These are phyloP conservation scores for Citrus reticulata DNA, from an alignment of 345 rosid genomes.

Conservation along the genomic window DNA sequence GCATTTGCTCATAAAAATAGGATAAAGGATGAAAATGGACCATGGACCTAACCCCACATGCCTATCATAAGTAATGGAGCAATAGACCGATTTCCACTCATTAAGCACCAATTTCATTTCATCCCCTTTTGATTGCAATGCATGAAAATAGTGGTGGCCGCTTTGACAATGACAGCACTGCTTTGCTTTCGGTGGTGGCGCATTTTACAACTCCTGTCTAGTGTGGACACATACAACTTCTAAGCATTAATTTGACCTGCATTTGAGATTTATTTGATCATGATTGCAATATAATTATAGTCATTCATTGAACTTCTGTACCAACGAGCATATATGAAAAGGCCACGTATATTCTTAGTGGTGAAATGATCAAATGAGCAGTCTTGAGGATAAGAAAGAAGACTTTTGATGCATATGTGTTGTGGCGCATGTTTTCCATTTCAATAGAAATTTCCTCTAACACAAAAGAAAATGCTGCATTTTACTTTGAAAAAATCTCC, in stretches of 20 bases:
- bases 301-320: neutral
- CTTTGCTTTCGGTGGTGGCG: constrained; percentile 32
- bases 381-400: neutral
- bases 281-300: neutral
- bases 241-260: constrained; percentile 5
- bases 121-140: neutral
- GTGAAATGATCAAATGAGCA: neutral
- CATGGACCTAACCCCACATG: neutral
- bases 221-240: neutral
- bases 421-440: neutral
- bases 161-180: constrained; percentile 1
- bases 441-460: neutral
- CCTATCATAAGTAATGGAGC: neutral
- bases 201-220: neutral
- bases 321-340: neutral
- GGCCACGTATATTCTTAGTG: neutral
- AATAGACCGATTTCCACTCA: neutral
- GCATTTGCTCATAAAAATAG: neutral
- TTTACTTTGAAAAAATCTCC: neutral
- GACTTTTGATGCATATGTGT: neutral
- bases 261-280: neutral
- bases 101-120: constrained; percentile 1
- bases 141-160: constrained; percentile 16
- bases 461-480: neutral
- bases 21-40: neutral